A percentile compares a stretch with the other conserved stretches of the same genome.
These are phyloP conservation scores for Mortierella sp. DNA, from an alignment of 371 early-diverging fungal genomes.

Conservation along the genomic window DNA sequence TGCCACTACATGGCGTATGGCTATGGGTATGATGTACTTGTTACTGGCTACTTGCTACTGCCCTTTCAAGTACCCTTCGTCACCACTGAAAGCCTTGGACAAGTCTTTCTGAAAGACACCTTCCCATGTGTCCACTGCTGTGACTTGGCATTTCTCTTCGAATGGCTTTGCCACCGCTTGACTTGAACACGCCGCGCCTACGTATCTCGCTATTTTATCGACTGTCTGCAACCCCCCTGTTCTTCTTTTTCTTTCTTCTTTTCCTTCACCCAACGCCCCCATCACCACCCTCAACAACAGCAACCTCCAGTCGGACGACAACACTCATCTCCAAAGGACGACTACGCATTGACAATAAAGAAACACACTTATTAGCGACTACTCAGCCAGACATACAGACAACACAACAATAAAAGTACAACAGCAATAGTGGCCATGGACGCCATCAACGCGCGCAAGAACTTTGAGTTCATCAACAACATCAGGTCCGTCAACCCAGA, in stretches of 20 bases:
- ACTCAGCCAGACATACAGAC: not conserved
- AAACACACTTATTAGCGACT: no score
- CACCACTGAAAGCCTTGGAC: no score
- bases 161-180: constrained; percentile 9
- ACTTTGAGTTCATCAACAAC: constrained; percentile 91
- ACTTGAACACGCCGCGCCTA: not conserved
- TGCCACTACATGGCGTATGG: no score
- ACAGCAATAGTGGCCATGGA: constrained; percentile 57
- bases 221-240: not conserved
- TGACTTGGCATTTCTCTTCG: not conserved
- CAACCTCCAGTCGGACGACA: not conserved
- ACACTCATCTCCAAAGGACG: not conserved
- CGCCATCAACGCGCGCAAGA: constrained; percentile 77
- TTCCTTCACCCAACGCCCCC: not conserved
- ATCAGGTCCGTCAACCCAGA: constrained; percentile 77
- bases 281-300: not conserved
- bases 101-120: no score
- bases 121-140: no score
- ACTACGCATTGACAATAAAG: not conserved
- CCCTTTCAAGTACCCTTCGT: no score
- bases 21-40: no score
- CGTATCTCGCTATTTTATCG: not conserved
- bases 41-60: no score
- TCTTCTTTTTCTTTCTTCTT: not conserved
- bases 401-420: not conserved